phyloP scores from a whole-genome alignment of 73 alveolate genomes.

The Tetrahymena elliotti region DNA sequence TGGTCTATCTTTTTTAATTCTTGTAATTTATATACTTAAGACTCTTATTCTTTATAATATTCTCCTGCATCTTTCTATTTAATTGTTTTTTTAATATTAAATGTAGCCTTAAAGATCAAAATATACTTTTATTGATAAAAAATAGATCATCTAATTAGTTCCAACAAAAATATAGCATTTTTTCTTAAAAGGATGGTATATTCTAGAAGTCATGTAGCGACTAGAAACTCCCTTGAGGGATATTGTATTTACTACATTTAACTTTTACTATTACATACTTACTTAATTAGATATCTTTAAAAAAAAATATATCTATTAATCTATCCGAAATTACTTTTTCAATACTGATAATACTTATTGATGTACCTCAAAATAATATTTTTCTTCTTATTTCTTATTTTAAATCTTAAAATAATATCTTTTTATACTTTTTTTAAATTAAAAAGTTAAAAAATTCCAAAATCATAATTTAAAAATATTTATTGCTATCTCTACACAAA shows the following conservation, averaged over 20 bases:
- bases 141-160: background rate
- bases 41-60: background rate
- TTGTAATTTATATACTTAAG: background rate
- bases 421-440: no score
- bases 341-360: background rate
- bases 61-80: background rate
- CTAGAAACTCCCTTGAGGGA: background rate
- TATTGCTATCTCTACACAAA: no score
- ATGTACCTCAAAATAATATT: background rate
- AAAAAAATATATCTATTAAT: background rate
- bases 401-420: background rate
- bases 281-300: background rate
- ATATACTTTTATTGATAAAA: background rate
- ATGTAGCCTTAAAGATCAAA: background rate
- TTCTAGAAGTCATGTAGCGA: background rate
- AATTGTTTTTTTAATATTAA: no score
- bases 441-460: no score
- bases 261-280: background rate
- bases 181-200: background rate
- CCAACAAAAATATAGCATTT: background rate
- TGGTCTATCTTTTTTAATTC: background rate
- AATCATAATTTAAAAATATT: no score
- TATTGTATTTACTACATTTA: background rate
- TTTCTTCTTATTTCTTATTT: background rate
- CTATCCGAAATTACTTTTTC: background rate